Conservation (phyloP, 306 rosid genomes). For the Erythrophleum fordii region DNA sequence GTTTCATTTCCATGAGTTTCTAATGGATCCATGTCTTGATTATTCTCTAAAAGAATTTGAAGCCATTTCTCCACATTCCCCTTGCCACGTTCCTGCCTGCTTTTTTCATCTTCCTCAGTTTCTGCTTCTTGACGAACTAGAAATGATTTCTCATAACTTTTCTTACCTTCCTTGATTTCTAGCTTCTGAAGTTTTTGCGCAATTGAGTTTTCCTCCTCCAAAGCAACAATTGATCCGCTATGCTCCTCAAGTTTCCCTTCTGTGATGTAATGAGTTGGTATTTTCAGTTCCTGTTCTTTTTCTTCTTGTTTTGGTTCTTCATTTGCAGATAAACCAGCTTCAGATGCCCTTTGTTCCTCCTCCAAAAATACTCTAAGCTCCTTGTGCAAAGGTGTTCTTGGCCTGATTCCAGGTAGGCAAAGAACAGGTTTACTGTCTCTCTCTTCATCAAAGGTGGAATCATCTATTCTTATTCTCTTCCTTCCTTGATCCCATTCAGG, state of each 20-base stretch:
- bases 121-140: conserved; percentile 49
- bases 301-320: conserved; percentile 53
- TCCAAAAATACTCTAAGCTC: conserved; percentile 85
- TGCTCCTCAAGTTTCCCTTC: conserved; percentile 51
- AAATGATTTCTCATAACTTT: conserved; percentile 39
- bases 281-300: conserved; percentile 44
- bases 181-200: conserved; percentile 55
- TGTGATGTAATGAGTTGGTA: conserved; percentile 30
- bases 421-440: conserved; percentile 52
- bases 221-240: conserved; percentile 46
- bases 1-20: conserved; percentile 47
- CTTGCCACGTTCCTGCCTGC: conserved; percentile 77
- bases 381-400: conserved; percentile 72
- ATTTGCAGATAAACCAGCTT: conserved; percentile 52
- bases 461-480: conserved; percentile 84
- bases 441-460: conserved; percentile 62
- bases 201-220: conserved; percentile 56
- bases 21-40: conserved; percentile 47
- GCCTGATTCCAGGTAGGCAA: conserved; percentile 60
- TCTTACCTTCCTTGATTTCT: conserved; percentile 60
- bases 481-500: conserved; percentile 83
- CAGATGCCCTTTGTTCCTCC: conserved; percentile 83
- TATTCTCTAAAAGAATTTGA: conserved; percentile 74
- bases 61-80: conserved; percentile 98
- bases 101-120: conserved; percentile 83